phyloP scores from a whole-genome alignment of 805 yeast genomes.

The Tetrapisispora fleetii region DNA sequence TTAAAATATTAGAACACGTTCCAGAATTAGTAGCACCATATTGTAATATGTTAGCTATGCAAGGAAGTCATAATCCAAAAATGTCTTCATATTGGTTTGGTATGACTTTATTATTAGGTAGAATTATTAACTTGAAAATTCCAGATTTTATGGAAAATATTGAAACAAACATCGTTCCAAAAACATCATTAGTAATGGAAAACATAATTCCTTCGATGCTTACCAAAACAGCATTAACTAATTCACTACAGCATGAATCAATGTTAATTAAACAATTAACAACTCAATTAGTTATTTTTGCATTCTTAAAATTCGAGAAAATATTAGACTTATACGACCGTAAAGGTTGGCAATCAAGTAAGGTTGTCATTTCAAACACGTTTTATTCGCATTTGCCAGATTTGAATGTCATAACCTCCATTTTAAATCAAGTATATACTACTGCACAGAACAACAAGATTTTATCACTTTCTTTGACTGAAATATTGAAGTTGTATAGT shows the following conservation, averaged over 20 bases:
- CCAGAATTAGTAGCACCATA: conserved; percentile 74
- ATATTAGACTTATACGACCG: conserved; percentile 31
- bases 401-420: conserved; percentile 27
- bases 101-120: conserved; percentile 50
- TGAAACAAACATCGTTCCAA: conserved; percentile 28
- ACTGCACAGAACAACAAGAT: conserved; percentile 34
- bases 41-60: conserved; percentile 45
- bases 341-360: conserved; percentile 34
- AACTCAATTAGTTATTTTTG: conserved; percentile 46
- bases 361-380: conserved; percentile 27
- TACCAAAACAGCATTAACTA: conserved; percentile 46
- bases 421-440: conserved; percentile 34
- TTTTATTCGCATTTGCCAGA: conserved; percentile 41
- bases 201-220: conserved; percentile 56
- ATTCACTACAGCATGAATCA: conserved; percentile 43
- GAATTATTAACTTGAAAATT: conserved; percentile 47
- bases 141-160: conserved; percentile 34
- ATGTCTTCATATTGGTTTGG: conserved; percentile 78
- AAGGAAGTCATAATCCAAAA: conserved; percentile 71
- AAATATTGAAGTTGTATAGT: conserved; percentile 35
- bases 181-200: conserved; percentile 37
- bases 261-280: conserved; percentile 53
- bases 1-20: conserved; percentile 39
- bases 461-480: conserved; percentile 39
- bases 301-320: conserved; percentile 43